Percentiles rank a stretch among this genome's conserved stretches.
Evolutionary conservation across 768 basidiomycete genomes (phyloP).

Genomic region (Panaeolus cyanescens): DNA sequence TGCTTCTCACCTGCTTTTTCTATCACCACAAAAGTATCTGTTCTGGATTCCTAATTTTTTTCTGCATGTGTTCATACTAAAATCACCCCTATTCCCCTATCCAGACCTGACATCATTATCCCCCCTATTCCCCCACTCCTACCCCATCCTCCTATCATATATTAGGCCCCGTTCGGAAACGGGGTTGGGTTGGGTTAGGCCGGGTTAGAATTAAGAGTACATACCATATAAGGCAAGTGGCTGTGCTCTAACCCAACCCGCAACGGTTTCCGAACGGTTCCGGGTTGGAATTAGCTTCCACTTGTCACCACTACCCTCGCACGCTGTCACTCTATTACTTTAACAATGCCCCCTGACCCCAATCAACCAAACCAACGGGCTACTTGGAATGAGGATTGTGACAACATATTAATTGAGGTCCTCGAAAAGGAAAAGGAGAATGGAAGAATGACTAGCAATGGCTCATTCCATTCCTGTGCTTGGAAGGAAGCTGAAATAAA

Average conservation of each 20-base stretch:
- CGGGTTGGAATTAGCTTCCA: not conserved
- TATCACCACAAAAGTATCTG: too few species aligned
- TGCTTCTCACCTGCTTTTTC: too few species aligned
- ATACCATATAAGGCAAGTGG: not conserved
- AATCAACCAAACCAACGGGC: too few species aligned
- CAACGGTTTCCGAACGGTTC: not conserved
- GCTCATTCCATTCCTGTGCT: constrained; percentile 15
- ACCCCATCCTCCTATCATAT: not conserved
- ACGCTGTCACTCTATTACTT: not conserved
- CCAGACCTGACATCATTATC: too few species aligned
- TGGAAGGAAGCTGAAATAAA: constrained; percentile 16
- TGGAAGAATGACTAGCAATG: constrained; percentile 19
- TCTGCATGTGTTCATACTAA: too few species aligned
- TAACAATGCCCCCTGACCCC: not conserved
- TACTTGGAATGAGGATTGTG: constrained; percentile 15
- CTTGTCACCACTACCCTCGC: not conserved
- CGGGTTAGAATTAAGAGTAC: not conserved
- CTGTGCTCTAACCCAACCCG: not conserved
- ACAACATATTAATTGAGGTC: constrained; percentile 18
- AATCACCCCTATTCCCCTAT: too few species aligned
- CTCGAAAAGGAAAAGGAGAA: constrained; percentile 14
- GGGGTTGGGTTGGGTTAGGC: too few species aligned
- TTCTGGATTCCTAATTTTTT: too few species aligned
- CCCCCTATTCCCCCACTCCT: too few species aligned
- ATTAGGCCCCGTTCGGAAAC: not conserved